Evolutionary conservation across 2,329 filamentous ascomycete species (phyloP).

Genomic region (Claviceps citrina): DNA sequence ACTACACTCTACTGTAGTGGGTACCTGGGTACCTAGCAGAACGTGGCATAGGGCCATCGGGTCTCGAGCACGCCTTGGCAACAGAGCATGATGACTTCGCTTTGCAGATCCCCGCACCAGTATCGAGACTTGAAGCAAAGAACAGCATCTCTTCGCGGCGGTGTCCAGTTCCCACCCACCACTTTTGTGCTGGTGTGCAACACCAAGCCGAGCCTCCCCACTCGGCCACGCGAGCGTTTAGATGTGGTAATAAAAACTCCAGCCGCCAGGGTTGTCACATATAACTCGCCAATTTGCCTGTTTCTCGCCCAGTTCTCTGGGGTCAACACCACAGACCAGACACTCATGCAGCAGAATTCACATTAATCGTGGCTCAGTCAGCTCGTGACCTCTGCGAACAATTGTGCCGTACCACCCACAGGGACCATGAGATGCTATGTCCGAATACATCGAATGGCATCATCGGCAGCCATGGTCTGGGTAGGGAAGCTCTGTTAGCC

Average conservation of each 20-base stretch:
- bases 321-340: not conserved
- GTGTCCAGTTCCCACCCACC: not conserved
- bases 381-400: not conserved
- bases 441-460: too few species aligned
- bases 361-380: not conserved
- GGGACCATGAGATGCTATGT: too few species aligned
- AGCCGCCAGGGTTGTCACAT: not conserved
- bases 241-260: slow-evolving; percentile 9
- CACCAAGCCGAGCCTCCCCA: not conserved
- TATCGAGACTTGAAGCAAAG: not conserved
- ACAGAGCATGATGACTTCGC: too few species aligned
- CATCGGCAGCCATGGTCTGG: too few species aligned
- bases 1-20: too few species aligned
- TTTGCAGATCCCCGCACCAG: not conserved
- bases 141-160: not conserved
- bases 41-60: too few species aligned
- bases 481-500: too few species aligned
- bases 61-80: not conserved
- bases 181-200: slow-evolving; percentile 1
- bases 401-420: too few species aligned
- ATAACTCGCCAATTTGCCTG: not conserved
- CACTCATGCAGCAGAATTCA: not conserved
- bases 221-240: slow-evolving; percentile 3
- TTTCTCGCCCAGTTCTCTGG: not conserved
- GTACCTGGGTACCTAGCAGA: too few species aligned